Conservation (phyloP, 805 yeast genomes). For the Barnettozyma sp. region DNA sequence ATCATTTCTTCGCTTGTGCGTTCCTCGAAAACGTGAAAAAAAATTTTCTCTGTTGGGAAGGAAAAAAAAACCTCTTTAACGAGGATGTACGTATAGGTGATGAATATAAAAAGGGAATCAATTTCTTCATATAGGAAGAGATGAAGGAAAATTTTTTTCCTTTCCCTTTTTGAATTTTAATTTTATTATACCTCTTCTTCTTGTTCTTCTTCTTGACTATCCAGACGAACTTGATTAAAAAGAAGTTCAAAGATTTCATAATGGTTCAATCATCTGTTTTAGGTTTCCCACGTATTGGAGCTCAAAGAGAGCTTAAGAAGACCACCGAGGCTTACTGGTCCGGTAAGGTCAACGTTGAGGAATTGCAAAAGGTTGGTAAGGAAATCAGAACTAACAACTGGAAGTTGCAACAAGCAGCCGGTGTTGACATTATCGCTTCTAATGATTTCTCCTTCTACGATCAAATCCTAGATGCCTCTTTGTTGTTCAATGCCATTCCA, state of each 20-base stretch:
- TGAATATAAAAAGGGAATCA: no score
- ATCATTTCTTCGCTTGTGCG: no score
- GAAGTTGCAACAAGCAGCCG: slow-evolving; percentile 95
- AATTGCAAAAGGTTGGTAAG: slow-evolving; percentile 86
- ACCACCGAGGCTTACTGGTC: slow-evolving; percentile 99
- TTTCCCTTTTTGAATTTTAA: no score
- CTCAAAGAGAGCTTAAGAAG: slow-evolving; percentile 98
- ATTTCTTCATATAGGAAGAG: no score
- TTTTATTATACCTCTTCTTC: not conserved
- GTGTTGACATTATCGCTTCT: slow-evolving; percentile 94
- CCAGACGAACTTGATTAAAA: slow-evolving; percentile 4
- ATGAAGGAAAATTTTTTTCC: no score
- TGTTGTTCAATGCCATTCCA: slow-evolving; percentile 92
- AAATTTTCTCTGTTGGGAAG: no score
- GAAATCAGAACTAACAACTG: slow-evolving; percentile 94
- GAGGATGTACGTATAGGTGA: no score
- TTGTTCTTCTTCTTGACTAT: slow-evolving; percentile 1
- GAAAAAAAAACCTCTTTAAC: no score
- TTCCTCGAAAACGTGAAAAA: no score
- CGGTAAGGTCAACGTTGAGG: slow-evolving; percentile 85
- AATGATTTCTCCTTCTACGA: slow-evolving; percentile 98
- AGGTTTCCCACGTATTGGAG: slow-evolving; percentile 99
- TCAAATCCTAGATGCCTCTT: slow-evolving; percentile 89
- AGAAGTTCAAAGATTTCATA: slow-evolving; percentile 12
- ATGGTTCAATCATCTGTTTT: slow-evolving; percentile 97